Percentiles rank a stretch among this genome's conserved stretches.
phyloP scores from a whole-genome alignment of 164 flowering plant genomes.

The Warburgia ugandensis region DNA sequence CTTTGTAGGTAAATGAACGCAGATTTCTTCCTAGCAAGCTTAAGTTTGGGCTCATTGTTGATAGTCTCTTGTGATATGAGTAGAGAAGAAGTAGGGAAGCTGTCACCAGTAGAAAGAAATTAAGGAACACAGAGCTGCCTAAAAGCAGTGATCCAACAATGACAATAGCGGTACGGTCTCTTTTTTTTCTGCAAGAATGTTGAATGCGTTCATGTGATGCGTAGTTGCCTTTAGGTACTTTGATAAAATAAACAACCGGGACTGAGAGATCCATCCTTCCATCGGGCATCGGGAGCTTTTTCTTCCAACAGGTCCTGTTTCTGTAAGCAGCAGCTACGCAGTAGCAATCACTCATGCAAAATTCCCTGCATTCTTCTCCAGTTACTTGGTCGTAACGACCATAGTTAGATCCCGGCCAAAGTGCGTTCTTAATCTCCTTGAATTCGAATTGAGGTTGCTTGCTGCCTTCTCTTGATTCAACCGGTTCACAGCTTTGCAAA shows the following conservation, averaged over 20 bases:
- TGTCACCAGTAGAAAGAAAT: conserved; percentile 3
- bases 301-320: conserved; percentile 31
- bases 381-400: conserved; percentile 4
- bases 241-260: conserved; percentile 23
- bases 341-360: conserved; percentile 39
- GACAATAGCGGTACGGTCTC: not conserved
- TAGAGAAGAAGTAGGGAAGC: not conserved
- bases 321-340: conserved; percentile 33
- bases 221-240: conserved; percentile 2
- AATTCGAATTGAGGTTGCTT: conserved; percentile 14
- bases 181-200: not conserved
- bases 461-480: not conserved
- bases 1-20: too few relatives aligned
- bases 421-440: conserved; percentile 14
- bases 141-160: not conserved
- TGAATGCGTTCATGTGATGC: not conserved
- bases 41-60: not conserved
- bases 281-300: conserved; percentile 26
- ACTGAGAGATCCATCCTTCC: conserved; percentile 15
- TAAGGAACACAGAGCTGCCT: not conserved
- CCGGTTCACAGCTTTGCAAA: conserved; percentile 1
- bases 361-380: conserved; percentile 27
- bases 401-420: conserved; percentile 38
- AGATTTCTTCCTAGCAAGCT: not conserved
- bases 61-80: not conserved